phyloP scores from a whole-genome alignment of 2,329 filamentous ascomycete species.

The Neocatenulostroma microsporum region DNA sequence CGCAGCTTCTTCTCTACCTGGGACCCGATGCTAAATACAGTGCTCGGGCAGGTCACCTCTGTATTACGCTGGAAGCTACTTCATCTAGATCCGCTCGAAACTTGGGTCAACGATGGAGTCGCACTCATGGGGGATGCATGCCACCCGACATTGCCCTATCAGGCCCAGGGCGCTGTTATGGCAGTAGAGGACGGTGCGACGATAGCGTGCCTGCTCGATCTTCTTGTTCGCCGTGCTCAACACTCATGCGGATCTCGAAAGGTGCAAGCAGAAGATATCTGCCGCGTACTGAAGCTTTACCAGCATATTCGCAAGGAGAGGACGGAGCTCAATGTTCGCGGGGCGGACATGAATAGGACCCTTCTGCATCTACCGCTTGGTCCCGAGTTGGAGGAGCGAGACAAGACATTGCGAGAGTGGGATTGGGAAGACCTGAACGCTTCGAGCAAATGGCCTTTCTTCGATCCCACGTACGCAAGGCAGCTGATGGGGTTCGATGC shows the following conservation, averaged over 20 bases:
- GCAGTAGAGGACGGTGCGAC: slow-evolving; percentile 1
- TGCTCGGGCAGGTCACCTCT: not conserved
- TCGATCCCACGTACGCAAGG: not conserved
- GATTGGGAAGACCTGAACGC: slow-evolving; percentile 1
- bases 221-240: no score
- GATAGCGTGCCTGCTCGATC: no score
- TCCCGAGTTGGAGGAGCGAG: no score
- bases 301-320: no score
- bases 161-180: slow-evolving; percentile 1
- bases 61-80: slow-evolving; percentile 2
- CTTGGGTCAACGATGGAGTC: not conserved
- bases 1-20: not conserved
- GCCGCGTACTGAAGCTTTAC: no score
- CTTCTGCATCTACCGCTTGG: no score
- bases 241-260: no score
- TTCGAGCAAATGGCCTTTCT: not conserved
- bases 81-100: not conserved
- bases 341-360: no score
- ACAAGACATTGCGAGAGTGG: no score
- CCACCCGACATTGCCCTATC: slow-evolving; percentile 1
- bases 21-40: not conserved
- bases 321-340: no score
- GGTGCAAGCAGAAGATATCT: no score
- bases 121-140: slow-evolving; percentile 1
- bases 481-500: slow-evolving; percentile 3